These are phyloP conservation scores for Cyberlindnera samutprakarnensis DNA, from an alignment of 805 yeast genomes.

Conservation along the genomic window DNA sequence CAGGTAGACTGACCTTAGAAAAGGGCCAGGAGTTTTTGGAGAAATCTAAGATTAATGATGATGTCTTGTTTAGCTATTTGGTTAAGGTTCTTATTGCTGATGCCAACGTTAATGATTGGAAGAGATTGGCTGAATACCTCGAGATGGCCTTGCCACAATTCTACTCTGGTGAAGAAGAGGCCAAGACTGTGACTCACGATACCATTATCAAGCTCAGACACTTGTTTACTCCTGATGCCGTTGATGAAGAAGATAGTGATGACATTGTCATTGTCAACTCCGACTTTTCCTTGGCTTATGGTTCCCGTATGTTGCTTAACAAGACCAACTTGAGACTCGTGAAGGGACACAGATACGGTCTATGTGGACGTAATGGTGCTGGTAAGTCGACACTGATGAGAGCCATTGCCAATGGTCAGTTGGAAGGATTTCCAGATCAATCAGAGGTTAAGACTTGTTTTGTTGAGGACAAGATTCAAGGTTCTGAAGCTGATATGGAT, in stretches of 20 bases:
- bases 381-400: slow-evolving; percentile 98
- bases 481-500: slow-evolving; percentile 87
- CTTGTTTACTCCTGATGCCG: slow-evolving; percentile 46
- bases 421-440: slow-evolving; percentile 95
- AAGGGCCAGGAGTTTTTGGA: slow-evolving; percentile 42
- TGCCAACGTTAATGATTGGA: slow-evolving; percentile 71
- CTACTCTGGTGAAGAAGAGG: slow-evolving; percentile 30
- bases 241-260: slow-evolving; percentile 58
- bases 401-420: slow-evolving; percentile 91
- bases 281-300: slow-evolving; percentile 93
- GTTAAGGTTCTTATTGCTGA: slow-evolving; percentile 47
- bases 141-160: slow-evolving; percentile 30
- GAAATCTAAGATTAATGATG: slow-evolving; percentile 28
- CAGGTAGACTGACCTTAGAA: slow-evolving; percentile 58
- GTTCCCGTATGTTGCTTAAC: slow-evolving; percentile 93
- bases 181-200: slow-evolving; percentile 33
- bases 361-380: slow-evolving; percentile 98
- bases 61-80: slow-evolving; percentile 39
- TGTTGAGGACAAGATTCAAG: slow-evolving; percentile 95
- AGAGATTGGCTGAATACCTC: slow-evolving; percentile 50
- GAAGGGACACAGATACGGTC: slow-evolving; percentile 95
- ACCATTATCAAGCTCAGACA: slow-evolving; percentile 42
- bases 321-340: slow-evolving; percentile 82
- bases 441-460: slow-evolving; percentile 85
- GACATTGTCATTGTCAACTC: slow-evolving; percentile 91